phyloP scores from a whole-genome alignment of 768 basidiomycete genomes.

The Pisolithus orientalis region DNA sequence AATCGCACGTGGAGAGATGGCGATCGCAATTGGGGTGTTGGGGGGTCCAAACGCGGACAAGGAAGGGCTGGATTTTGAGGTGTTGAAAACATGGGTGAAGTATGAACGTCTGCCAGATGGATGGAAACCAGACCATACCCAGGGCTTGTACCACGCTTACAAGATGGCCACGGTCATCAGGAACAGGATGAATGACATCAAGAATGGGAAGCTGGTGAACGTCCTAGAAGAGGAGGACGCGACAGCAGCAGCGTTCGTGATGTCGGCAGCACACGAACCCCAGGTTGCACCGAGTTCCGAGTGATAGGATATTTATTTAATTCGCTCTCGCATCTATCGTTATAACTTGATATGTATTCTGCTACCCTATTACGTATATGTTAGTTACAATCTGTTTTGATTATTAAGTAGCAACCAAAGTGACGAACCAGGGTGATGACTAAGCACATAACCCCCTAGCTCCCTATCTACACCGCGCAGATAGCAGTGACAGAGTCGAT shows the following conservation, averaged over 20 bases:
- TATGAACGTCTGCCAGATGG: slow-evolving; percentile 44
- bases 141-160: slow-evolving; percentile 25
- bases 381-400: too few species aligned
- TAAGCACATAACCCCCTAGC: too few species aligned
- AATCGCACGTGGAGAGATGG: slow-evolving; percentile 65
- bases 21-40: slow-evolving; percentile 49
- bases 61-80: slow-evolving; percentile 39
- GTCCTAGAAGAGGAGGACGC: slow-evolving; percentile 9
- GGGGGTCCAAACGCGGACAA: slow-evolving; percentile 30
- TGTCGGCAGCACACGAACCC: too few species aligned
- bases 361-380: too few species aligned
- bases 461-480: too few species aligned
- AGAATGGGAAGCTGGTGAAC: slow-evolving; percentile 13
- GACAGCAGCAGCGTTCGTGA: neutral
- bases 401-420: too few species aligned
- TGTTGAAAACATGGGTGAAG: slow-evolving; percentile 44
- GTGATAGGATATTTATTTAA: too few species aligned
- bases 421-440: too few species aligned
- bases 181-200: slow-evolving; percentile 20
- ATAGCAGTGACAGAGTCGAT: neutral
- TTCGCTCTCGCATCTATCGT: too few species aligned
- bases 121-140: slow-evolving; percentile 28
- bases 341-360: too few species aligned
- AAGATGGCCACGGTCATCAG: slow-evolving; percentile 23
- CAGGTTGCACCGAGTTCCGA: too few species aligned